Base-by-base conservation (phyloP, 2,329 filamentous ascomycete species). In the Rhynchosporium graminicola region DNA sequence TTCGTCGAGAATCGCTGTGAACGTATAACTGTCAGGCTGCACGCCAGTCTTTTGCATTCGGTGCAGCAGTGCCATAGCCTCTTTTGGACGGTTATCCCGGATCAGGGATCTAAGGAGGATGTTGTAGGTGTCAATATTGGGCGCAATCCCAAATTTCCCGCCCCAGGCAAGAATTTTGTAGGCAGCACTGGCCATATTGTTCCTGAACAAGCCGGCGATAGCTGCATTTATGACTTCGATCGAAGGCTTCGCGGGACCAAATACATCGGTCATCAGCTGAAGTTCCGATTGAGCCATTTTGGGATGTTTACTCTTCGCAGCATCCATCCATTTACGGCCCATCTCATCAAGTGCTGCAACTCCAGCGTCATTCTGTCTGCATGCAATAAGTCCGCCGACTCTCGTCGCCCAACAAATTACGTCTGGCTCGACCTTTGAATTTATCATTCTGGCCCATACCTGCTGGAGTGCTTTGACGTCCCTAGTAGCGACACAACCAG, bases 221-320 rank as follows among this genome's bases (percentile, higher is more conserved):
- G 85, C 86, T 7, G 87, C 84, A 71, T 95, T 94, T 75, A 95
- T 78, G 0, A 86, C 83, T 60, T 81, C 82, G 52, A 87, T 84
- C 12, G 77, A 82, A 1, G 89, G 90, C 65, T 84, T 80, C 6
- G 86, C 79, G 5, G 81, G 81, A 2, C 69, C 75, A 33, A 62
- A 60, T 4, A 71, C 45, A 45, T 66, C 63, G 13, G 76, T 75
- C 29, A 75, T 60, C 20, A 73, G 60, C 3, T 72, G 63, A 36
- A 71, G 43, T 48, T 72, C 59, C 29, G 61, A 33, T 7, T 68
- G 56, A 7, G 63, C 61, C 38, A 66, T 56, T 3, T 67, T 66
- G 33, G 66, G 64, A 65, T 68, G 48, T 43, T 66, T 65, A 48
- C 68, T 60, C 28, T 63, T 63, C 2, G 64, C 67, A 42, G 67